Percentiles rank a stretch among this genome's conserved stretches.
These are phyloP conservation scores for Leishmania gerbilli DNA, from an alignment of 208 protist genomes.

Conservation along the genomic window DNA sequence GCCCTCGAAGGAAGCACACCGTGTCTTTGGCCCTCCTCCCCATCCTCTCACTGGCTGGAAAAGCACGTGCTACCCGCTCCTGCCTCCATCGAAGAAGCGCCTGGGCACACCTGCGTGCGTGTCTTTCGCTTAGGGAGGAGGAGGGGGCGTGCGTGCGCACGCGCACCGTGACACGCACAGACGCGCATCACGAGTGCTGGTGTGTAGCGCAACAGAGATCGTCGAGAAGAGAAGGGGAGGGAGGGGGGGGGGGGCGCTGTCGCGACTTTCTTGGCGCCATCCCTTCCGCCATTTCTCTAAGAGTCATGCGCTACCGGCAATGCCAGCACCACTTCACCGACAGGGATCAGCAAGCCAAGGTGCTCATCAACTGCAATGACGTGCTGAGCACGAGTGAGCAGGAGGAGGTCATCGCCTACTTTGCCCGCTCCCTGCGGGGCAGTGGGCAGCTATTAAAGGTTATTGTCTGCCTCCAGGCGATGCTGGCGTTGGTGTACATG, in stretches of 20 bases:
- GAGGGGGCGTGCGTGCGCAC: neutral
- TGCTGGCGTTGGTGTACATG: constrained; percentile 59
- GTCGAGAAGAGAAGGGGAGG: neutral
- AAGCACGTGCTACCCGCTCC: neutral
- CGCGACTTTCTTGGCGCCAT: neutral
- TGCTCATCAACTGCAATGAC: constrained; percentile 48
- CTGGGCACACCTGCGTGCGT: too few species aligned
- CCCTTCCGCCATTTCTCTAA: too few species aligned
- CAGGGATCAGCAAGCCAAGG: constrained; percentile 29
- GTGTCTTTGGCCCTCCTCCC: neutral
- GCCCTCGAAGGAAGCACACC: too few species aligned
- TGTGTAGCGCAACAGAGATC: neutral
- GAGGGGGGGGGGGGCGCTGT: neutral
- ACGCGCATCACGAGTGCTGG: neutral
- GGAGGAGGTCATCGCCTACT: constrained; percentile 66
- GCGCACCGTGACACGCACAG: neutral
- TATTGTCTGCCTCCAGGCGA: constrained; percentile 53
- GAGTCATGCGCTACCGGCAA: constrained; percentile 57
- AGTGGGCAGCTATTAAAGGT: constrained; percentile 44
- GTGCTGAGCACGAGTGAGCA: constrained; percentile 71
- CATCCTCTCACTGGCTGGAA: neutral
- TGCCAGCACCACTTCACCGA: constrained; percentile 22
- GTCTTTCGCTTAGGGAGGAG: neutral
- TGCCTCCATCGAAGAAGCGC: neutral
- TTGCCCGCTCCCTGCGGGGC: constrained; percentile 41